Evolutionary conservation across 2,329 filamentous ascomycete species (phyloP), one percentile per base, ranked within the genome.

Genomic region (Aspergillus sp.): DNA sequence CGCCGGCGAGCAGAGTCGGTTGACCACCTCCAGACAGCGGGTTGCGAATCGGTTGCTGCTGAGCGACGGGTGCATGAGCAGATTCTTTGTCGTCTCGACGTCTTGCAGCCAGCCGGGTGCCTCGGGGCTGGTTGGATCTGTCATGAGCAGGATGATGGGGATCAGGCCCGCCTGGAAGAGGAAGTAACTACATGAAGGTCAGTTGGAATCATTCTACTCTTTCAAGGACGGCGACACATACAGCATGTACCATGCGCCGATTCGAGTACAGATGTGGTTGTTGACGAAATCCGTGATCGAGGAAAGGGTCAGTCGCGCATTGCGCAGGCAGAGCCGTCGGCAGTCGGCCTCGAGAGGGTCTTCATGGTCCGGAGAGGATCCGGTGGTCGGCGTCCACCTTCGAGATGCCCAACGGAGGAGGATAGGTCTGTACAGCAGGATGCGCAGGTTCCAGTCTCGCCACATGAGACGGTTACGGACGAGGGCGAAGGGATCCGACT

Each of bases 111-210:
- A 72, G 47, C 62, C 64, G 10, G 67, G 58, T 46, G 66, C 68
- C 47, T 72, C 68, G 1, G 68, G 59, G 45, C 65, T 71, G 14
- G 68, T 67, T 0, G 73, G 71, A 41, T 73, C 72, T 4, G 71
- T 75, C 66, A 73, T 73, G 25, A 77, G 63, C 50, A 72, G 71
- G 45, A 77, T 71, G 25, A 75, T 68, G 3, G 74, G 74, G 43
- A 76, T 74, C 2, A 76, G 57, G 19, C 68, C 72, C 13, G 74
- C 74, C 62, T 77, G 74, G 63, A 77, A 77, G 36, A 77, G 67
- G 56, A 76, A 76, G 58, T 76, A 76, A 10, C 68, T 69, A 41
- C 23, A 20, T 11, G n/a, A n/a, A 38, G 14, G 16, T 41, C 38
- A 42, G 40, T 31, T 19, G 7, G 36, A 11, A 11, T 34, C 36